phyloP scores from a whole-genome alignment of 2,329 filamentous ascomycete genomes.

The Fonsecaea nubica region DNA sequence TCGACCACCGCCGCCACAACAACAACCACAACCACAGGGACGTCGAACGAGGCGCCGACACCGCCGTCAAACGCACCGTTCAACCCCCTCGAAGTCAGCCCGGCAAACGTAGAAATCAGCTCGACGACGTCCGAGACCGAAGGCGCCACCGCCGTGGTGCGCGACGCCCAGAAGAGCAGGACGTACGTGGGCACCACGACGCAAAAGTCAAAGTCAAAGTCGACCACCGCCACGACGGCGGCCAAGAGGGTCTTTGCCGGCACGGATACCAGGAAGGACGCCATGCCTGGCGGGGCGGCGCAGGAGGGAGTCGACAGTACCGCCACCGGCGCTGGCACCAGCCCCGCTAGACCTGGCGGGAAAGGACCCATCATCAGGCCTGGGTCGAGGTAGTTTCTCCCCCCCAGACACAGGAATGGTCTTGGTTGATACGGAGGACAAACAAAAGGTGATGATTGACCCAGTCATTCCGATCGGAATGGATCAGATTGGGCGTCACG shows the following conservation, averaged over 20 bases:
- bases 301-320: neutral
- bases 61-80: neutral
- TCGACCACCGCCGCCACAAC: neutral
- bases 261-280: conserved; percentile 10
- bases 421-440: neutral
- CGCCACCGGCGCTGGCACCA: too few species aligned
- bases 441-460: neutral
- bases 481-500: too few species aligned
- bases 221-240: neutral
- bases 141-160: neutral
- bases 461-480: neutral
- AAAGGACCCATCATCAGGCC: conserved; percentile 1
- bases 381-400: neutral
- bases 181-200: conserved; percentile 10
- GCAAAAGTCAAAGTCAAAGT: neutral
- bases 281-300: conserved; percentile 1
- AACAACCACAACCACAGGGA: neutral
- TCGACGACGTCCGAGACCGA: conserved; percentile 13
- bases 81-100: conserved; percentile 29
- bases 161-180: conserved; percentile 3
- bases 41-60: neutral
- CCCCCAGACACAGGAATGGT: neutral
- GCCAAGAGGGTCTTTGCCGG: conserved; percentile 12
- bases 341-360: neutral
- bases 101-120: conserved; percentile 25